Percentiles rank a stretch among this genome's conserved stretches.
Conservation (phyloP, 129 eudicot genomes). For the Smallanthus sonchifolius region DNA sequence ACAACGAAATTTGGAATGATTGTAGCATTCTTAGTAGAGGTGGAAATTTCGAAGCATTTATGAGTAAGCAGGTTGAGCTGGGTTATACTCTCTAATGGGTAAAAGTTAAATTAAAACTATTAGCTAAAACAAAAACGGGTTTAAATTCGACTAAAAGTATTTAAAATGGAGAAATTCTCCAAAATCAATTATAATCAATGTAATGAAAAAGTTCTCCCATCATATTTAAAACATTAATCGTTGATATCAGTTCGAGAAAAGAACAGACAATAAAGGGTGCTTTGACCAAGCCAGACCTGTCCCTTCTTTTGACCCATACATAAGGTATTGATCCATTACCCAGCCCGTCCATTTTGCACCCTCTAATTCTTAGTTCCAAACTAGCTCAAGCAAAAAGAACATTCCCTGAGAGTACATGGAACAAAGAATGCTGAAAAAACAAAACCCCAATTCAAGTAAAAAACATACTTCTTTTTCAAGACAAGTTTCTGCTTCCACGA, state of each 20-base stretch:
- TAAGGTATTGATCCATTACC: background rate
- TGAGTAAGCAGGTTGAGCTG: background rate
- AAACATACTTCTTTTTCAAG: slow-evolving; percentile 66
- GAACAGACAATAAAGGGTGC: background rate
- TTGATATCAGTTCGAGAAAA: background rate
- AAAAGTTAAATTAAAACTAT: background rate
- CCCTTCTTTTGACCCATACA: background rate
- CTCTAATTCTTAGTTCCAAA: background rate
- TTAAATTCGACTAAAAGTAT: background rate
- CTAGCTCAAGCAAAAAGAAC: background rate
- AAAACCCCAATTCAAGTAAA: background rate
- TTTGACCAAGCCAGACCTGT: background rate
- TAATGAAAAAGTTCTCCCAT: background rate
- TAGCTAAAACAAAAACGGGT: background rate
- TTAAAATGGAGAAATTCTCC: background rate
- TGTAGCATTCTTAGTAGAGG: background rate
- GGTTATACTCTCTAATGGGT: background rate
- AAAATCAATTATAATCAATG: background rate
- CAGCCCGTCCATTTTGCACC: background rate
- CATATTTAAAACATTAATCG: background rate
- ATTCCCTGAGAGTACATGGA: background rate
- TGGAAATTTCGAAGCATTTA: background rate
- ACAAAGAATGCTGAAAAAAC: background rate
- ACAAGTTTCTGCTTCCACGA: slow-evolving; percentile 68
- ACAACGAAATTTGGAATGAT: background rate